Evolutionary conservation across 345 rosid species (phyloP).

Genomic region (Populus tremula): DNA sequence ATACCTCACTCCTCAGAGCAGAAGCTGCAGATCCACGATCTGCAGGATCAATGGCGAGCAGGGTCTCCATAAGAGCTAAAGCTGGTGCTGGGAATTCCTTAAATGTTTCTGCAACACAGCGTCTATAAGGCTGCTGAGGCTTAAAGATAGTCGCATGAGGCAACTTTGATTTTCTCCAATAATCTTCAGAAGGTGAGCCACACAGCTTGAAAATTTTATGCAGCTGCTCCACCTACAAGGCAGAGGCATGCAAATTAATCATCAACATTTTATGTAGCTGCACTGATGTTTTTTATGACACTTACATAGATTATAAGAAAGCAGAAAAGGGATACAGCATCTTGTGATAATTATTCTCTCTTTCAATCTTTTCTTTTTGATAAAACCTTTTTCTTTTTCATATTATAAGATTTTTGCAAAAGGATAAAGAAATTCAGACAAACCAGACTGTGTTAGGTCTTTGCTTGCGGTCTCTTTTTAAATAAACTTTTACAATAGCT

Average conservation of each 20-base stretch:
- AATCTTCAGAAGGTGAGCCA: conserved; percentile 94
- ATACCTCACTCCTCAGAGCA: conserved; percentile 85
- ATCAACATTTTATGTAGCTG: neutral
- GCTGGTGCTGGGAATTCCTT: conserved; percentile 90
- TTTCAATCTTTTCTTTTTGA: neutral
- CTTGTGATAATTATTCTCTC: neutral
- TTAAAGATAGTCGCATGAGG: conserved; percentile 98
- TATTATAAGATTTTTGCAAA: neutral
- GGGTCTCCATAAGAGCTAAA: conserved; percentile 77
- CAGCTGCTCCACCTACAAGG: conserved; percentile 84
- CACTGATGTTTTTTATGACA: neutral
- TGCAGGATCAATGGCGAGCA: conserved; percentile 84
- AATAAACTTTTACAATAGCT: neutral
- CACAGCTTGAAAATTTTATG: conserved; percentile 98
- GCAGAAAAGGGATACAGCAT: neutral
- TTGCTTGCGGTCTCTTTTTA: neutral
- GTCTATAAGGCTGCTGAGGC: conserved; percentile 94
- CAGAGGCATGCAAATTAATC: conserved; percentile 13
- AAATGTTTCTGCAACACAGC: conserved; percentile 84
- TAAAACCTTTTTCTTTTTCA: neutral
- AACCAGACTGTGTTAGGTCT: neutral
- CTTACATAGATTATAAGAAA: neutral
- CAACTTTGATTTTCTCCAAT: conserved; percentile 90
- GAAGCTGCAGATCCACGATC: conserved; percentile 85
- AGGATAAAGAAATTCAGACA: neutral